A percentile compares a stretch with the other conserved stretches of the same genome.
Conservation (phyloP, 345 rosid species). For the Populus ilicifolia region DNA sequence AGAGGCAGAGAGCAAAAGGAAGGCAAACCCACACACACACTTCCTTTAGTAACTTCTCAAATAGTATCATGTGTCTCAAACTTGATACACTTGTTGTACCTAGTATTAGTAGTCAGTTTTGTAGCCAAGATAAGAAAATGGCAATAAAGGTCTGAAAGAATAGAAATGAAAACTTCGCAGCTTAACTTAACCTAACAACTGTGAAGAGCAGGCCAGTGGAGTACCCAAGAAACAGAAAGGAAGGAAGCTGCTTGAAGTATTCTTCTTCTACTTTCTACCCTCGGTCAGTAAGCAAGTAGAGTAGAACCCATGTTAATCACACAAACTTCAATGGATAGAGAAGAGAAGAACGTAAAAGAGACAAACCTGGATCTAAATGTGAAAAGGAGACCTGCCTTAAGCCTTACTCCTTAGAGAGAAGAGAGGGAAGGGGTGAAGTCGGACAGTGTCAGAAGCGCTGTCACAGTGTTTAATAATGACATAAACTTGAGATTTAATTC, state of each 20-base stretch:
- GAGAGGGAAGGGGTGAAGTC: background rate
- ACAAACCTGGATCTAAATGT: slow-evolving; percentile 6
- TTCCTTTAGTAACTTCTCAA: background rate
- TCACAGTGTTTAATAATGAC: background rate
- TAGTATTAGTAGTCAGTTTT: background rate
- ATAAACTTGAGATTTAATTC: too few species aligned
- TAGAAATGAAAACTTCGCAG: background rate
- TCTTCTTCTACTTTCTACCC: background rate
- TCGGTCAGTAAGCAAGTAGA: too few species aligned
- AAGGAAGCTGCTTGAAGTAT: background rate
- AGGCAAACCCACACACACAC: background rate
- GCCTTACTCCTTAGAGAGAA: background rate
- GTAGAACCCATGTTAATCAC: background rate
- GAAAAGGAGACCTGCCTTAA: background rate
- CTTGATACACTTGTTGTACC: background rate
- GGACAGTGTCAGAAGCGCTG: background rate
- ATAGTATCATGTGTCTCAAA: background rate
- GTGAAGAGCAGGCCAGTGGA: background rate
- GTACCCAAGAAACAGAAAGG: background rate
- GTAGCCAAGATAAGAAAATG: background rate
- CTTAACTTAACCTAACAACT: background rate
- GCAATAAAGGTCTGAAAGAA: background rate
- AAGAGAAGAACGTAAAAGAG: background rate
- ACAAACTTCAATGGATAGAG: background rate
- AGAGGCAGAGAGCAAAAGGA: too few species aligned